Evolutionary conservation across 352 stramenopile species (phyloP).

Genomic region (Phytophthora nicotianae): DNA sequence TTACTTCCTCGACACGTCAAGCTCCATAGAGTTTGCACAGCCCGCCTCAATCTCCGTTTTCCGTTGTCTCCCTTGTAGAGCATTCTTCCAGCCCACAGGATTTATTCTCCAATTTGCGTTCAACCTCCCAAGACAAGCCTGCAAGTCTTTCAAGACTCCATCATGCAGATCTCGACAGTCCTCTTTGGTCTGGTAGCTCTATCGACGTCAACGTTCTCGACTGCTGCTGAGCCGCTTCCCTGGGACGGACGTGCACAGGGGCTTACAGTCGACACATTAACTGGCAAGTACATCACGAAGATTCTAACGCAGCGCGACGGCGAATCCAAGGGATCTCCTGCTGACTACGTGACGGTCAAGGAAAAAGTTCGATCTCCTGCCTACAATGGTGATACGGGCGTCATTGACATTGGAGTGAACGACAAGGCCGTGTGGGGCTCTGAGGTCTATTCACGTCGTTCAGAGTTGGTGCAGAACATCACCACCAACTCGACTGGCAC

Average conservation of each 20-base stretch:
- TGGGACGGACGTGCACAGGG: conserved; percentile 53
- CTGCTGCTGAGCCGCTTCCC: conserved; percentile 31
- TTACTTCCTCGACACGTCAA: conserved; percentile 5
- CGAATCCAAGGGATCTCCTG: conserved; percentile 24
- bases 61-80: neutral
- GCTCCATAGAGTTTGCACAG: conserved; percentile 14
- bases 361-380: conserved; percentile 30
- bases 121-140: neutral
- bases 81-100: neutral
- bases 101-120: conserved; percentile 13
- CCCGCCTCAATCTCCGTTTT: conserved; percentile 13
- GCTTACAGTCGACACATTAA: conserved; percentile 42
- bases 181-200: conserved; percentile 13
- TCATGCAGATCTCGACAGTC: conserved; percentile 17
- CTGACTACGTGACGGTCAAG: conserved; percentile 39
- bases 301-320: conserved; percentile 49
- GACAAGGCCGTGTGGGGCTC: conserved; percentile 33
- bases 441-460: conserved; percentile 34
- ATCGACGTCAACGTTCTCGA: conserved; percentile 10
- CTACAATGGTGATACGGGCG: conserved; percentile 37
- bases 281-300: conserved; percentile 49
- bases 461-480: conserved; percentile 41
- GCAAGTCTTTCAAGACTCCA: neutral
- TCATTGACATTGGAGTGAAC: conserved; percentile 40
- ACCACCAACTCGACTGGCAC: conserved; percentile 30